Percentiles rank a stretch among this genome's conserved stretches.
phyloP scores from a whole-genome alignment of 306 rosid genomes.

The Carpinus viminea region DNA sequence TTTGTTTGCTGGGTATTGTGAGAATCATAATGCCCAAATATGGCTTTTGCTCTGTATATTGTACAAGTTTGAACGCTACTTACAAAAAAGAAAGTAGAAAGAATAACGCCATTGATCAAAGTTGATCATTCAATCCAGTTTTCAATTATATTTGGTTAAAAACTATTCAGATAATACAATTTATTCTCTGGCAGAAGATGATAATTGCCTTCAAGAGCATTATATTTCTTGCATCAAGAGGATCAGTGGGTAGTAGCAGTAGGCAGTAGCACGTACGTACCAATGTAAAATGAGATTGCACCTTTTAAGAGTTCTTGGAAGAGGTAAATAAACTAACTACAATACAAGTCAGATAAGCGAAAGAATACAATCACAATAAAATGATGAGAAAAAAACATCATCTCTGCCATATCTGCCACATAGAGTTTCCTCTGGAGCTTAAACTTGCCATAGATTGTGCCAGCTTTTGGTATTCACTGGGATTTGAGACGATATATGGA shows the following conservation, averaged over 20 bases:
- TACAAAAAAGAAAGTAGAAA: background rate
- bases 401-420: too few relatives aligned
- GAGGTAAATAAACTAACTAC: too few relatives aligned
- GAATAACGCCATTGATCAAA: constrained; percentile 12
- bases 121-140: constrained; percentile 22
- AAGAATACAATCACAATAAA: too few relatives aligned
- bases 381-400: too few relatives aligned
- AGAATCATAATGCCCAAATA: background rate
- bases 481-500: constrained; percentile 81
- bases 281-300: constrained; percentile 3
- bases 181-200: constrained; percentile 21
- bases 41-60: constrained; percentile 11
- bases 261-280: constrained; percentile 66
- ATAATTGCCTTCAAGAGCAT: constrained; percentile 81
- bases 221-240: constrained; percentile 93
- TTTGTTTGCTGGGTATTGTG: too few relatives aligned
- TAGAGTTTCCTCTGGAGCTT: too few relatives aligned
- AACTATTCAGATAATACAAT: constrained; percentile 3
- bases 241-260: constrained; percentile 67
- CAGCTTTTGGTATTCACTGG: constrained; percentile 81
- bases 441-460: constrained; percentile 73
- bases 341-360: too few relatives aligned
- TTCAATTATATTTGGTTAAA: background rate
- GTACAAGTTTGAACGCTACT: constrained; percentile 7
- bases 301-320: too few relatives aligned